These are phyloP conservation scores for Wickerhamomyces sp. DNA, from an alignment of 1,139 yeast species.

Conservation along the genomic window DNA sequence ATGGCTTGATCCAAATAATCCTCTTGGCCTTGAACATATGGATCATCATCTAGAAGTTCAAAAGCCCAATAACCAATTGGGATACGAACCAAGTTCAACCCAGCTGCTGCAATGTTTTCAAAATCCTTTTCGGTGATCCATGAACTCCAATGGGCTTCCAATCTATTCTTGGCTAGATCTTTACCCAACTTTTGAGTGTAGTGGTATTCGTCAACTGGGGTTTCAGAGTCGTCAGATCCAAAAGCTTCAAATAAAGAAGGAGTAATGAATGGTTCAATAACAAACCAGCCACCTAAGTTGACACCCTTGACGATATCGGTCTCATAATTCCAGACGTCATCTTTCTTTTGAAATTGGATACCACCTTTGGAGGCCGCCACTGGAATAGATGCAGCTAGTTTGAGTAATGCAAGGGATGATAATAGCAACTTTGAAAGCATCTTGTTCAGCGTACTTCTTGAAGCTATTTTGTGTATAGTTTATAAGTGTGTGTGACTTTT, in stretches of 20 bases:
- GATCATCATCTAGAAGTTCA: slow-evolving; percentile 56
- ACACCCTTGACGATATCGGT: slow-evolving; percentile 58
- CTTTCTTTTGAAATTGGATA: slow-evolving; percentile 16
- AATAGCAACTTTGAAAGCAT: slow-evolving; percentile 5
- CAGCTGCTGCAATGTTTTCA: slow-evolving; percentile 50
- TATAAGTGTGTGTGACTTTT: too few species aligned
- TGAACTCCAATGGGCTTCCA: slow-evolving; percentile 70
- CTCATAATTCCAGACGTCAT: slow-evolving; percentile 17
- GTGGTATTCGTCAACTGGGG: slow-evolving; percentile 84
- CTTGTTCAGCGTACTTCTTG: too few species aligned
- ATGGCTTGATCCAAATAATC: slow-evolving; percentile 69
- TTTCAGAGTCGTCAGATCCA: slow-evolving; percentile 26
- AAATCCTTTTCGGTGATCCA: slow-evolving; percentile 80
- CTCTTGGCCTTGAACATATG: slow-evolving; percentile 85
- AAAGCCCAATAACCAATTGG: slow-evolving; percentile 99
- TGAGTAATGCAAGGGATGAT: slow-evolving; percentile 2
- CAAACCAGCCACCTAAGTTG: slow-evolving; percentile 91
- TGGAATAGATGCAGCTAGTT: slow-evolving; percentile 9
- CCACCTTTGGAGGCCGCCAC: slow-evolving; percentile 22
- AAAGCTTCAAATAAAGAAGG: slow-evolving; percentile 69
- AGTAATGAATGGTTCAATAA: slow-evolving; percentile 80
- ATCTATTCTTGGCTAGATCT: slow-evolving; percentile 44
- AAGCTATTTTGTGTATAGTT: too few species aligned
- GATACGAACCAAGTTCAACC: slow-evolving; percentile 81
- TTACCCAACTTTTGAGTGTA: slow-evolving; percentile 60